phyloP scores from a whole-genome alignment of 345 rosid genomes.

The Carallia brachiata region DNA sequence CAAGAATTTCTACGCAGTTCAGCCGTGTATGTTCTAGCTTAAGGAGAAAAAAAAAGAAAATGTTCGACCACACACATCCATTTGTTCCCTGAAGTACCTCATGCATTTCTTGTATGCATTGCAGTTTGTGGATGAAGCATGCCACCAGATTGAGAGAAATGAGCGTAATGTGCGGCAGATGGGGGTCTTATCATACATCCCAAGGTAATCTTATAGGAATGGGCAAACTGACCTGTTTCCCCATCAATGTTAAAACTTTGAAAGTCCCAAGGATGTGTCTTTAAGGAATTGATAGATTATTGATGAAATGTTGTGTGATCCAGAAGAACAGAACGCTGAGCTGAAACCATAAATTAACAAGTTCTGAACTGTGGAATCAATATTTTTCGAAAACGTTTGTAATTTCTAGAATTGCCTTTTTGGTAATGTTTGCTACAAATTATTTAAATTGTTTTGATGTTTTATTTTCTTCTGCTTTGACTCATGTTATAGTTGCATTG shows the following conservation, averaged over 20 bases:
- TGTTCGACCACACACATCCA: neutral
- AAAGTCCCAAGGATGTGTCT: neutral
- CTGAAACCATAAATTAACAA: too few relatives aligned
- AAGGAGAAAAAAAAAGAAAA: slow-evolving; percentile 2
- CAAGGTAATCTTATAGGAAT: slow-evolving; percentile 53
- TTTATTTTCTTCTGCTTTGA: neutral
- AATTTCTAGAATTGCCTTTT: too few relatives aligned
- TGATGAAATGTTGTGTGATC: neutral
- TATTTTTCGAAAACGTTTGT: too few relatives aligned
- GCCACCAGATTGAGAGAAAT: slow-evolving; percentile 92
- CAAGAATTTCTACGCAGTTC: slow-evolving; percentile 89
- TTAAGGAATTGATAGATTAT: neutral
- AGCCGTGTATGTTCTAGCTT: slow-evolving; percentile 57
- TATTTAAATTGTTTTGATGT: neutral
- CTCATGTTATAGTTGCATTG: neutral
- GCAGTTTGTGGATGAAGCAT: slow-evolving; percentile 98
- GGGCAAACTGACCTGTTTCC: neutral
- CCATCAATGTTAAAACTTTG: neutral
- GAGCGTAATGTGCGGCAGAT: slow-evolving; percentile 86
- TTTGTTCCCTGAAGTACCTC: slow-evolving; percentile 15
- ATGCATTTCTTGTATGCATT: slow-evolving; percentile 22
- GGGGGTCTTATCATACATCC: slow-evolving; percentile 91
- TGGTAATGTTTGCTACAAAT: neutral
- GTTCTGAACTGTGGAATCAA: too few relatives aligned
- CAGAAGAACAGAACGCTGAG: neutral